These are phyloP conservation scores for Thuidium tamariscinum DNA, from an alignment of 225 moss, liverwort and hornwort genomes.

Conservation along the genomic window DNA sequence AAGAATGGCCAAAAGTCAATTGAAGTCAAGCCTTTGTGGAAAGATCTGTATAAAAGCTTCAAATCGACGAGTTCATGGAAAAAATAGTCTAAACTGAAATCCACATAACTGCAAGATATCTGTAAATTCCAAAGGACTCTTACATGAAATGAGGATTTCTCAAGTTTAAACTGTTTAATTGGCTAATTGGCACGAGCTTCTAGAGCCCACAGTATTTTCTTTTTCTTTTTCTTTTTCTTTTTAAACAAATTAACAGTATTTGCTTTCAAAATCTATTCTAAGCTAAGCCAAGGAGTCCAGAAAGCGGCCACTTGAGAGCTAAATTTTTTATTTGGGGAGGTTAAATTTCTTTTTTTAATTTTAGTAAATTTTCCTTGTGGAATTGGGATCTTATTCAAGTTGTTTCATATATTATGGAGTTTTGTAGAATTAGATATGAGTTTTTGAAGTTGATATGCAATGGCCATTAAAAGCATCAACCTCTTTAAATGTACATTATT, in stretches of 20 bases:
- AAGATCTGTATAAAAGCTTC: neutral
- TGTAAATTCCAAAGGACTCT: neutral
- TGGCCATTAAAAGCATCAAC: accelerated
- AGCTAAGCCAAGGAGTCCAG: neutral
- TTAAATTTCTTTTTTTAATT: neutral
- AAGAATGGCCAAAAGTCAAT: neutral
- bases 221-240: no score
- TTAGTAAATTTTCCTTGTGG: no score
- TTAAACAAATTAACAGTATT: no score
- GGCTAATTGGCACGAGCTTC: neutral
- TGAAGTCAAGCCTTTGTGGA: neutral
- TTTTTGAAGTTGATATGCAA: neutral
- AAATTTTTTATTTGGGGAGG: neutral
- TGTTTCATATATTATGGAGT: neutral
- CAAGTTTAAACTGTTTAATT: no score
- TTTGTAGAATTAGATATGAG: neutral
- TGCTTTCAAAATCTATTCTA: neutral
- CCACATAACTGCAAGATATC: neutral
- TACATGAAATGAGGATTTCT: neutral
- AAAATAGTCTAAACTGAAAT: neutral
- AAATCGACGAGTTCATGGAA: neutral
- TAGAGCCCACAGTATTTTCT: neutral
- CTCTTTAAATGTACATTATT: no score
- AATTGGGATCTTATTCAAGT: neutral
- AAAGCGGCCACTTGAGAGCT: accelerated